Base-by-base conservation (phyloP, 306 rosid species). In the Calophaca sinica region DNA sequence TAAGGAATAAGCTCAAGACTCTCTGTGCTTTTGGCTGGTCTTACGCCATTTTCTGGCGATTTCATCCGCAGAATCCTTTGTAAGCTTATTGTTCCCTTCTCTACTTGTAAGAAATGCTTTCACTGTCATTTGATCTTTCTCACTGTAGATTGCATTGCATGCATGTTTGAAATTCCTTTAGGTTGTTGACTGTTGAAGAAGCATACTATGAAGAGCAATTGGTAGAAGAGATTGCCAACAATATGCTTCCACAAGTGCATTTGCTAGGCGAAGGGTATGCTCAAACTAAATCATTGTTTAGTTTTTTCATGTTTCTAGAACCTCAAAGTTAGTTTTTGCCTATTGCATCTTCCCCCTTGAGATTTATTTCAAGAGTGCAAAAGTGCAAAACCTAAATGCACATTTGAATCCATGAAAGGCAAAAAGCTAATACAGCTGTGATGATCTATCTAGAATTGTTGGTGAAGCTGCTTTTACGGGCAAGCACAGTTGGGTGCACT, bases 41-140 rank as follows among this genome's bases (percentile, higher is more conserved):
- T 72, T 93, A 93, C 63, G 93, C 86, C n/a, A 77, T 91, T 81
- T 84, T 93, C 71, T 93, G 97, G 98, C 76, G 92, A 67, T 85
- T 86, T 68, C 86, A 85, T 84, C 88, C 82, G 7, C 33, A 51
- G 46, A 86, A 88, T 89, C 80, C 96, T 61, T 72, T 82, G 98
- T 89, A 85, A 89, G 90, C 13, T 13, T 39, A 36, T 9, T 61
- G 9, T 32, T 29, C n/a, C 38, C 6, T 42, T 64, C 20, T 20
- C 26, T 20, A 0, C 26, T 20, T 9, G 35, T 35, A 9, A 58
- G 5, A 31, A 60, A 13, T 42, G 46, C 13, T 70, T 59, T 6
- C 15, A 6, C 2, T 15, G 0, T 68, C 6, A 13, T 49, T 49
- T 67, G 14, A 65, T 65, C 9, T 59, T 48, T 81, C 77, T 72